Conservation (phyloP, 768 basidiomycete genomes). For the Xerocomellus intermedius region DNA sequence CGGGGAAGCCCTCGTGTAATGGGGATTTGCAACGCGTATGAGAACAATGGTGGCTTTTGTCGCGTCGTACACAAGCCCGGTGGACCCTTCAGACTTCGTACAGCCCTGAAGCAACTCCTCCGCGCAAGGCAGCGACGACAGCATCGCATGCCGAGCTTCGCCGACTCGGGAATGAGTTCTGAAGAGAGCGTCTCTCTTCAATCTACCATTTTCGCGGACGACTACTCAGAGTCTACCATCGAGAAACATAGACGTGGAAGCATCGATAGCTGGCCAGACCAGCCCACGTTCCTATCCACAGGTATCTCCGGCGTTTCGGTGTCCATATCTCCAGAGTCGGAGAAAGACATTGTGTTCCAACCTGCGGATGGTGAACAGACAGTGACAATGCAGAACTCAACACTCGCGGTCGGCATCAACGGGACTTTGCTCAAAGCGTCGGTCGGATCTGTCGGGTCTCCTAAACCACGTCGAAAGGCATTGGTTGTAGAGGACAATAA, state of each 20-base stretch:
- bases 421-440: conserved; percentile 74
- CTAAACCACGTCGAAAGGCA: conserved; percentile 54
- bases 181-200: conserved; percentile 30
- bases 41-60: conserved; percentile 82
- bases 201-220: conserved; percentile 29
- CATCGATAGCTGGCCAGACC: conserved; percentile 30
- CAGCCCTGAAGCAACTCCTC: conserved; percentile 52
- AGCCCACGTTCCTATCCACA: conserved; percentile 9
- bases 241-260: conserved; percentile 34
- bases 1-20: conserved; percentile 65
- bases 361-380: conserved; percentile 13
- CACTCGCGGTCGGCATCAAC: conserved; percentile 53
- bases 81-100: conserved; percentile 72
- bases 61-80: conserved; percentile 88
- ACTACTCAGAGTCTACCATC: conserved; percentile 10
- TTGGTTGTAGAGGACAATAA: conserved; percentile 90
- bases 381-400: conserved; percentile 30
- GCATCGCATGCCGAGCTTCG: conserved; percentile 21
- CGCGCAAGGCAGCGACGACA: conserved; percentile 33
- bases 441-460: conserved; percentile 46
- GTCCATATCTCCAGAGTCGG: conserved; percentile 24
- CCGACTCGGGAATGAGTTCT: conserved; percentile 17
- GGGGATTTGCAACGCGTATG: conserved; percentile 65
- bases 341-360: conserved; percentile 30
- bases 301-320: conserved; percentile 10